Percentiles rank a stretch among this genome's conserved stretches.
phyloP scores from a whole-genome alignment of 371 early-diverging fungal genomes.

The Mycotypha africana region DNA sequence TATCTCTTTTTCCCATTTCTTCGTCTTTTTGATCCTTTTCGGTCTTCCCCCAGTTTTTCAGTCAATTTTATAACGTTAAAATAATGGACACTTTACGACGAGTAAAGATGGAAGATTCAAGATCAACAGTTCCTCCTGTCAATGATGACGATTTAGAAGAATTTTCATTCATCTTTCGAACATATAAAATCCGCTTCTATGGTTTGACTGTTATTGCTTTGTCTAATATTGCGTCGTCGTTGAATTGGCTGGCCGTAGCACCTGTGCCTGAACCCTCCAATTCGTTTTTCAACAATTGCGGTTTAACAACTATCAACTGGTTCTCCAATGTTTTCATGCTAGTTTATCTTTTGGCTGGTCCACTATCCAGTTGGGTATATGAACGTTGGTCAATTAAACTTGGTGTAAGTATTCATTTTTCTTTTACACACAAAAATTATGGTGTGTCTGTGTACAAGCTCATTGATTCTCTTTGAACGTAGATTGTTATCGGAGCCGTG shows the following conservation, averaged over 20 bases:
- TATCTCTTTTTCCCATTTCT: no score
- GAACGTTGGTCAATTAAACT: constrained; percentile 44
- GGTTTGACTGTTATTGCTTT: constrained; percentile 33
- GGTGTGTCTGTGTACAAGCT: no score
- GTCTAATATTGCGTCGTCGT: constrained; percentile 37
- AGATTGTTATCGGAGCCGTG: constrained; percentile 32
- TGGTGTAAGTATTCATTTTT: constrained; percentile 23
- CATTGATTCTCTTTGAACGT: neutral
- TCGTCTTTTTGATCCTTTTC: neutral
- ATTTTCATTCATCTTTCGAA: constrained; percentile 15
- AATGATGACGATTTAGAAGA: constrained; percentile 14
- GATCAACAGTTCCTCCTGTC: no score
- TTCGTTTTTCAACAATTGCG: constrained; percentile 17
- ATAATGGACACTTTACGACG: no score
- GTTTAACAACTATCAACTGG: constrained; percentile 36
- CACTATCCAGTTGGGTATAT: constrained; percentile 46
- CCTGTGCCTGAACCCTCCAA: constrained; percentile 33
- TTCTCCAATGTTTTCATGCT: constrained; percentile 49
- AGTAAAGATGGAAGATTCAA: no score
- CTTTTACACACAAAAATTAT: no score
- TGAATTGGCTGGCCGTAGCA: constrained; percentile 40
- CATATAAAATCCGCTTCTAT: constrained; percentile 40
- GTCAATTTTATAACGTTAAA: no score
- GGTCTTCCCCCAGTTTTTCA: no score
- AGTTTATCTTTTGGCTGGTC: constrained; percentile 47